These are phyloP conservation scores for Aspergillus leporis DNA, from an alignment of 495 filamentous ascomycete species.

Conservation along the genomic window DNA sequence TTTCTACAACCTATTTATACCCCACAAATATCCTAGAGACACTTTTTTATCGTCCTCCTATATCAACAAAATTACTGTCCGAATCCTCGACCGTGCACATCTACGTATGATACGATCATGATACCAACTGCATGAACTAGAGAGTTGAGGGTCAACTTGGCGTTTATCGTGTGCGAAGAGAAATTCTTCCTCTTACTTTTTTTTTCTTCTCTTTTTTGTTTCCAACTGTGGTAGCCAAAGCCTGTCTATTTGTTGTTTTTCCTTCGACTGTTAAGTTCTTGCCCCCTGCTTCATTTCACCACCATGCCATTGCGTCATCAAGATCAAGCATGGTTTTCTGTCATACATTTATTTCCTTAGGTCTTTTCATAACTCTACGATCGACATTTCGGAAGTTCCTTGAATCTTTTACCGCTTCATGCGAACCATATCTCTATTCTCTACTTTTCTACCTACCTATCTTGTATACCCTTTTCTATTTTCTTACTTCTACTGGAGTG, in stretches of 20 bases:
- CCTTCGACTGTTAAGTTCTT: conserved; percentile 16
- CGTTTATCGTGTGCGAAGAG: conserved; percentile 46
- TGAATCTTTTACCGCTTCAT: neutral
- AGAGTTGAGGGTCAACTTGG: conserved; percentile 45
- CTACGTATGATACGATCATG: conserved; percentile 50
- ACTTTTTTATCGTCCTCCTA: conserved; percentile 18
- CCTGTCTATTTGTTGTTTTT: conserved; percentile 13
- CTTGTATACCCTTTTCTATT: conserved; percentile 23
- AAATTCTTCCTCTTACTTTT: conserved; percentile 24
- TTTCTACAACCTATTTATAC: conserved; percentile 12
- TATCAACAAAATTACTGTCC: conserved; percentile 20
- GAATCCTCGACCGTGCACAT: conserved; percentile 35
- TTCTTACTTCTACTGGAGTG: conserved; percentile 1
- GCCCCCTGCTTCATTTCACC: conserved; percentile 10
- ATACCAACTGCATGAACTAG: conserved; percentile 51
- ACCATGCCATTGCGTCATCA: conserved; percentile 7
- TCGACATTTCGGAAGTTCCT: conserved; percentile 12
- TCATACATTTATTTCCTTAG: conserved; percentile 7
- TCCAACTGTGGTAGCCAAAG: conserved; percentile 15
- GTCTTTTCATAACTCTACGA: conserved; percentile 5
- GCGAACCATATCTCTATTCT: conserved; percentile 1
- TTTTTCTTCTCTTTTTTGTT: conserved; percentile 19
- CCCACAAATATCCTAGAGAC: conserved; percentile 15
- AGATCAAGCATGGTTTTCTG: conserved; percentile 6
- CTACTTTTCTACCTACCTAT: conserved; percentile 11